Base-by-base conservation (phyloP, 139 green algal genomes). In the Deuterostichococcus epilithicus region DNA sequence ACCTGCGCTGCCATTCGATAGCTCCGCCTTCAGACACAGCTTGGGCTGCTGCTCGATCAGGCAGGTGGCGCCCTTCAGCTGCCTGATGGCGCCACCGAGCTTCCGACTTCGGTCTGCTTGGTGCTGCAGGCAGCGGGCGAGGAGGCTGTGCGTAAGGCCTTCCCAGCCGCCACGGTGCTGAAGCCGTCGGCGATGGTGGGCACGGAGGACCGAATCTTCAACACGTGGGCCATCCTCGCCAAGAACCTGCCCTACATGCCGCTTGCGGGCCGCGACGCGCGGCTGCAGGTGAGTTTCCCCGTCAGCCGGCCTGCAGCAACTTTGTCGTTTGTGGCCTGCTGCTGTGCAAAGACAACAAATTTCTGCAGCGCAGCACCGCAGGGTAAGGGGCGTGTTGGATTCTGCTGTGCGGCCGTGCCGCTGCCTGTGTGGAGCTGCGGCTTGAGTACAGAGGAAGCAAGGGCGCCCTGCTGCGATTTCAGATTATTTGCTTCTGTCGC, bases 201-300 rank as follows among this genome's bases (percentile, higher is more conserved):
- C 70, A 88, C 90, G 13, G 96, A 99, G 87, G 96, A 99, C 83
- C 81, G 92, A 28, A 86, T 98, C 66, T 91, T 95, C 75, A 97
- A 98, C 85, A 88, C 86, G 76, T 84, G 91, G 18, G 88, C 95
- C 22, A 74, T 86, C 71, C 76, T 92, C 74, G 68, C 82, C 47
- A 87, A 90, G 72, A 88, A 80, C 80, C 78, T 84, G 63, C 85
- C 86, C 15, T 66, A 82, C 70, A 65, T 97, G 5, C 93, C 92
- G 22, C 79, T 98, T n/a, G 76, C 95, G 1, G 88, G 91, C 65
- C 91, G 88, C 22, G 94, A 76, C 5, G 89, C 80, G 8, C 86
- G 80, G 68, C 60, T 89, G 69, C 76, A 86, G 76, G 52, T 63
- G 52, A 30, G 52, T 28, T n/a, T n/a, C n/a, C n/a, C n/a, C n/a